phyloP scores from a whole-genome alignment of 257 asterid species.

The Pogostemon cablin region DNA sequence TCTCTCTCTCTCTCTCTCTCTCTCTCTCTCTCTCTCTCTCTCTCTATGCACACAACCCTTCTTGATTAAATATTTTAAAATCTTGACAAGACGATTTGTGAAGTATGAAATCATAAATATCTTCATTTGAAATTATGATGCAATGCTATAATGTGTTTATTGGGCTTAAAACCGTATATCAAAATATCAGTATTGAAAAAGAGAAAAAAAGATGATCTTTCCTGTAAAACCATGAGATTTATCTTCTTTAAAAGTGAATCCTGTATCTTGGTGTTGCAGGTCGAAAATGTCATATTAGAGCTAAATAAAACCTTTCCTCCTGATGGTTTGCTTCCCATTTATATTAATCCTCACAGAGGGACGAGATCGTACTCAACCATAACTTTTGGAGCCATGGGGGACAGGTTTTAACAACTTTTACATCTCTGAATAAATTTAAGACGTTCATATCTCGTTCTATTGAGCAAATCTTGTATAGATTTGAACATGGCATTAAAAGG shows the following conservation, averaged over 20 bases:
- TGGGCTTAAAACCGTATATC: slow-evolving; percentile 23
- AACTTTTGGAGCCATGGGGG: slow-evolving; percentile 99
- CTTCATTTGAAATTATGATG: slow-evolving; percentile 23
- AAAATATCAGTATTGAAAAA: not conserved
- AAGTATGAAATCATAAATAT: slow-evolving; percentile 15
- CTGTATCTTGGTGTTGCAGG: slow-evolving; percentile 57
- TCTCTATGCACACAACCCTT: not conserved
- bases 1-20: not conserved
- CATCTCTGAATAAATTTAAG: slow-evolving; percentile 12
- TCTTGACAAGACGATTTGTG: slow-evolving; percentile 13
- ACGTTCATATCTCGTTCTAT: slow-evolving; percentile 15
- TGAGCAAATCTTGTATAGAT: not conserved
- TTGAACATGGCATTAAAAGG: slow-evolving; percentile 16
- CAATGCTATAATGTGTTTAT: slow-evolving; percentile 6
- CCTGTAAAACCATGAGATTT: slow-evolving; percentile 24
- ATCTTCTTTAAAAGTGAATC: slow-evolving; percentile 29
- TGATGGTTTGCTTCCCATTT: slow-evolving; percentile 98
- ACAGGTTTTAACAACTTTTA: slow-evolving; percentile 62
- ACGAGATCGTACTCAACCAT: slow-evolving; percentile 78
- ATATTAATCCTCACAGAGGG: slow-evolving; percentile 78
- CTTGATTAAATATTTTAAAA: not conserved
- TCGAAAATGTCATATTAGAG: slow-evolving; percentile 81
- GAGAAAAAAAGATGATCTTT: slow-evolving; percentile 17
- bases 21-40: not conserved
- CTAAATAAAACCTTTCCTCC: slow-evolving; percentile 86